Evolutionary conservation across 1,284 basidiomycete species (phyloP).

Genomic region (Puccinia novopanici): DNA sequence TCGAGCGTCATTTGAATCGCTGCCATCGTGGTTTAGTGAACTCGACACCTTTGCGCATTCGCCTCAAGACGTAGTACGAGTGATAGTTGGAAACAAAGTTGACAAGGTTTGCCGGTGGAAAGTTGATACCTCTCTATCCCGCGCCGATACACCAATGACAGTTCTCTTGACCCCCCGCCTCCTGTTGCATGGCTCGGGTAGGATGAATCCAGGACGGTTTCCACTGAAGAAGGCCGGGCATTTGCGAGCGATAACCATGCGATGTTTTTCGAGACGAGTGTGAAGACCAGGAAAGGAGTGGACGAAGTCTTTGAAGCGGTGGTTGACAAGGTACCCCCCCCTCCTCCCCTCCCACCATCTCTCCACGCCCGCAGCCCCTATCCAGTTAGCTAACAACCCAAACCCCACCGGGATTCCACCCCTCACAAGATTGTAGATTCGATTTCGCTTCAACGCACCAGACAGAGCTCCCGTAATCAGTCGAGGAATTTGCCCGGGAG

Average conservation of each 20-base stretch:
- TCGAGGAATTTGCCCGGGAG: slow-evolving; percentile 36
- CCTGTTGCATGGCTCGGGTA: slow-evolving; percentile 56
- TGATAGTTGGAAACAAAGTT: slow-evolving; percentile 90
- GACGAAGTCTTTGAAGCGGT: slow-evolving; percentile 77
- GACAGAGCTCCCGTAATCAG: slow-evolving; percentile 5
- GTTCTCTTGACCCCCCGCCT: not conserved
- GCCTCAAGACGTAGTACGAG: slow-evolving; percentile 75
- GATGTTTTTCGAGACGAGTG: slow-evolving; percentile 81
- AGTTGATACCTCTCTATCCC: slow-evolving; percentile 26
- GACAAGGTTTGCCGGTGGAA: slow-evolving; percentile 70
- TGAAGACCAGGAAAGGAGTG: slow-evolving; percentile 65
- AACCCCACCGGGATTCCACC: too few species aligned
- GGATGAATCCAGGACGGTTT: slow-evolving; percentile 86
- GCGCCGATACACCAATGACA: slow-evolving; percentile 3
- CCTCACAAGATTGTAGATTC: slow-evolving; percentile 62
- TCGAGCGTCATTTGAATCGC: slow-evolving; percentile 84
- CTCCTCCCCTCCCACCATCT: not conserved
- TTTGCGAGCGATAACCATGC: slow-evolving; percentile 81
- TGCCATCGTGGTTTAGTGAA: slow-evolving; percentile 89
- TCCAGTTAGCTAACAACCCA: not conserved
- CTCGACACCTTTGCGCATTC: slow-evolving; percentile 86
- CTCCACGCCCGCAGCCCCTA: too few species aligned
- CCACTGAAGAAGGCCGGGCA: slow-evolving; percentile 73
- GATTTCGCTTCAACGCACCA: slow-evolving; percentile 58
- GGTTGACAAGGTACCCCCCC: slow-evolving; percentile 65